Percentiles rank a stretch among this genome's conserved stretches.
These are phyloP conservation scores for Phytophthora tubulina DNA, from an alignment of 352 stramenopile species.

Conservation along the genomic window DNA sequence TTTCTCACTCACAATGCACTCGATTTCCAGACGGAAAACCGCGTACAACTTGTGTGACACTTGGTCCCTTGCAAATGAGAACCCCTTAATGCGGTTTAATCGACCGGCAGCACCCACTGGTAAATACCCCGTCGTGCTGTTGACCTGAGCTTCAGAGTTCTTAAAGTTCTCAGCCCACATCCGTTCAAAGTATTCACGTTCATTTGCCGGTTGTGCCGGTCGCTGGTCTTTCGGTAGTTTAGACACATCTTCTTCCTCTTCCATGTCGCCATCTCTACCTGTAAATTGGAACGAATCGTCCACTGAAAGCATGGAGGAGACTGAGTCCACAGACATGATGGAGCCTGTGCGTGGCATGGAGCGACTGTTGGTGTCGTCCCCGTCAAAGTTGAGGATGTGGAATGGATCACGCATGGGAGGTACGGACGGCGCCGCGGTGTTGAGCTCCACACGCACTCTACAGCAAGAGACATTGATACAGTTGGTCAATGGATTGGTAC, in stretches of 20 bases:
- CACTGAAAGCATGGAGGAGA: conserved; percentile 64
- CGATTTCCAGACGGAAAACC: conserved; percentile 85
- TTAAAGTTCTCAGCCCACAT: conserved; percentile 89
- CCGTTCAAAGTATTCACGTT: conserved; percentile 86
- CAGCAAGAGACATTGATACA: conserved; percentile 4
- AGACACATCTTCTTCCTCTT: conserved; percentile 44
- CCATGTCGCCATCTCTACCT: conserved; percentile 22
- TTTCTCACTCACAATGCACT: conserved; percentile 88
- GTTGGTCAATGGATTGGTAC: conserved; percentile 1
- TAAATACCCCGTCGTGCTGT: conserved; percentile 75
- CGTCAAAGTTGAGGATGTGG: conserved; percentile 74
- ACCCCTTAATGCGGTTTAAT: conserved; percentile 85
- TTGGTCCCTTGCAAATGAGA: conserved; percentile 75
- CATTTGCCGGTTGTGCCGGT: conserved; percentile 71
- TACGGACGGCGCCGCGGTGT: conserved; percentile 54
- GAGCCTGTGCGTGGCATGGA: conserved; percentile 53
- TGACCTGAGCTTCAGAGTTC: conserved; percentile 73
- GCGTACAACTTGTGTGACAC: conserved; percentile 81
- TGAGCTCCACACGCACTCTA: conserved; percentile 64
- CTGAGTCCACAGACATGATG: conserved; percentile 72
- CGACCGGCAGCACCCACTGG: conserved; percentile 70
- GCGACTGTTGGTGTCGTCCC: conserved; percentile 35
- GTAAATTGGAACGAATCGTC: conserved; percentile 69
- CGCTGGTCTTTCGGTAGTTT: conserved; percentile 79
- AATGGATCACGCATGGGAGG: conserved; percentile 83